Conservation (phyloP, 805 yeast genomes). For the Candida railenensis region DNA sequence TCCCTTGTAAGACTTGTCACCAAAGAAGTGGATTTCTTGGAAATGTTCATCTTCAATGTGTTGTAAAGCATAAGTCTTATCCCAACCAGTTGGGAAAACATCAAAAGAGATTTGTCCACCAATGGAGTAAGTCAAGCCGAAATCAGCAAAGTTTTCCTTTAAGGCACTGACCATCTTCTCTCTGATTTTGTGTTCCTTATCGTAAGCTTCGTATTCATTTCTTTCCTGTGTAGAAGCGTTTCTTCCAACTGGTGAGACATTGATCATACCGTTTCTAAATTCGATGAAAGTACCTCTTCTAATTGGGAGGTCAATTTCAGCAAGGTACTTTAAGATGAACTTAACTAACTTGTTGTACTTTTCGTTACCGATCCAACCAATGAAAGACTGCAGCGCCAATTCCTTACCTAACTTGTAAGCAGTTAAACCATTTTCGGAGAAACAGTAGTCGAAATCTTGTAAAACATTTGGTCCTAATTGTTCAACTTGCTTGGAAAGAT, state of each 20-base stretch:
- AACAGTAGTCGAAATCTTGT: slow-evolving; percentile 88
- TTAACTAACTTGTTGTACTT: slow-evolving; percentile 86
- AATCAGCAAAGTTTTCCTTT: slow-evolving; percentile 78
- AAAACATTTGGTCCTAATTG: slow-evolving; percentile 84
- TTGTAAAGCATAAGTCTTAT: slow-evolving; percentile 95
- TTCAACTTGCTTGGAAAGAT: slow-evolving; percentile 90
- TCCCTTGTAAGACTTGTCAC: slow-evolving; percentile 96
- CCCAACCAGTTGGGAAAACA: slow-evolving; percentile 99
- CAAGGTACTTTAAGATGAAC: slow-evolving; percentile 80
- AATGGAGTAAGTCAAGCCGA: slow-evolving; percentile 89
- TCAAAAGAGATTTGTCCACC: slow-evolving; percentile 99
- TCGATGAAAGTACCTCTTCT: slow-evolving; percentile 99
- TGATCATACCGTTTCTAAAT: slow-evolving; percentile 99
- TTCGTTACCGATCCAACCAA: slow-evolving; percentile 93
- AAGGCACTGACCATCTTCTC: slow-evolving; percentile 80
- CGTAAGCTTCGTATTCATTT: slow-evolving; percentile 85
- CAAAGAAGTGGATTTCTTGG: slow-evolving; percentile 91
- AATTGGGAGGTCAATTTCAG: slow-evolving; percentile 86
- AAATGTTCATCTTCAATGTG: slow-evolving; percentile 87
- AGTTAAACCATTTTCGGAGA: slow-evolving; percentile 96
- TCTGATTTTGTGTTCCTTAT: slow-evolving; percentile 78
- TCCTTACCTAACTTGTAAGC: slow-evolving; percentile 91
- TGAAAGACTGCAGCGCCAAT: slow-evolving; percentile 91
- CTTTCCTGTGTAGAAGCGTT: slow-evolving; percentile 94
- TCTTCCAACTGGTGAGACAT: slow-evolving; percentile 98